Percentiles rank a stretch among this genome's conserved stretches.
These are phyloP conservation scores for Lenzites betulinus DNA, from an alignment of 768 basidiomycete genomes.

Conservation along the genomic window DNA sequence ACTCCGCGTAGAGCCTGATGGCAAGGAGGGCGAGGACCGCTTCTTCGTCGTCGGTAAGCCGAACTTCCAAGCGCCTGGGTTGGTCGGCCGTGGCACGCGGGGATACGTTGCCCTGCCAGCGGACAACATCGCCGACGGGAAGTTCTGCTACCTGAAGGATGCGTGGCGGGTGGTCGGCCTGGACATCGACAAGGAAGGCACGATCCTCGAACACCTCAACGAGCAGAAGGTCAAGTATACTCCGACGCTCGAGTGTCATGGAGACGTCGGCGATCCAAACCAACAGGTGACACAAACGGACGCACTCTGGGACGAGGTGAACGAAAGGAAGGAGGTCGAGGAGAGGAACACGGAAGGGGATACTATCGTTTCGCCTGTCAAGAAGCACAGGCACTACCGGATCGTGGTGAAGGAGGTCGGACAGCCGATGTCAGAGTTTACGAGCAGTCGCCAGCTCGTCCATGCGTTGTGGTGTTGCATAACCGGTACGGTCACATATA, in stretches of 20 bases:
- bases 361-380: neutral
- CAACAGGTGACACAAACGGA: neutral
- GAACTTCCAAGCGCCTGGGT: neutral
- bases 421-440: neutral
- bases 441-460: neutral
- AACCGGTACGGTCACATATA: neutral
- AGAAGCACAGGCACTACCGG: slow-evolving; percentile 7
- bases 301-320: neutral
- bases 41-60: slow-evolving; percentile 7
- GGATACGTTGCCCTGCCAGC: slow-evolving; percentile 15
- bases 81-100: slow-evolving; percentile 7
- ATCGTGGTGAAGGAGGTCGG: slow-evolving; percentile 10
- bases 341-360: too few relatives aligned
- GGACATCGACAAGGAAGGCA: slow-evolving; percentile 2
- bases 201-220: neutral
- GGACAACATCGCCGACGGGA: neutral
- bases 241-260: neutral
- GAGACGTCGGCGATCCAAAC: neutral
- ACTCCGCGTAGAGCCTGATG: neutral
- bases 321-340: neutral
- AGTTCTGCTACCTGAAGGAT: slow-evolving; percentile 18
- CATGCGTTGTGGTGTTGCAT: neutral
- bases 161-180: slow-evolving; percentile 5
- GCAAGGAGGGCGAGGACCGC: neutral
- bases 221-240: neutral